phyloP scores from a whole-genome alignment of 768 basidiomycete species.

The Hypholoma sublateritium region DNA sequence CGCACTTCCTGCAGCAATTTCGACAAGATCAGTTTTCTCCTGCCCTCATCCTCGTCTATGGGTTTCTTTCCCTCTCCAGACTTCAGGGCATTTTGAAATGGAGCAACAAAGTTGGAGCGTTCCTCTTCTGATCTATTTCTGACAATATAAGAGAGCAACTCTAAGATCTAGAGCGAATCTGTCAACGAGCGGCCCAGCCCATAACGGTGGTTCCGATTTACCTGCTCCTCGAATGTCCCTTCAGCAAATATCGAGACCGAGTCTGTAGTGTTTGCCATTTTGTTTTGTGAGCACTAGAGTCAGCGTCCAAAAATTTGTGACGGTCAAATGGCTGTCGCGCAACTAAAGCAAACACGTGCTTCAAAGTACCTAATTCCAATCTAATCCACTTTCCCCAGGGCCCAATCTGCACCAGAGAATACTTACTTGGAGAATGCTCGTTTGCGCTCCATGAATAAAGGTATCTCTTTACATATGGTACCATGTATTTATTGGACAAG shows the following conservation, averaged over 20 bases:
- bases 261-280: constrained; percentile 65
- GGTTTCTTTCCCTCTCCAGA: constrained; percentile 51
- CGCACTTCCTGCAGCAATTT: constrained; percentile 63
- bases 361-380: background rate
- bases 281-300: constrained; percentile 24
- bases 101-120: constrained; percentile 56
- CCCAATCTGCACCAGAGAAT: too few relatives aligned
- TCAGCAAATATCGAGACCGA: constrained; percentile 85
- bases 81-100: constrained; percentile 63
- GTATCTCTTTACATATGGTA: too few relatives aligned
- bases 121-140: constrained; percentile 69
- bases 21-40: constrained; percentile 54
- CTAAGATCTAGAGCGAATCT: constrained; percentile 55
- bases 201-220: constrained; percentile 24
- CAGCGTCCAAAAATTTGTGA: constrained; percentile 33
- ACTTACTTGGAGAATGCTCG: too few relatives aligned
- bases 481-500: too few relatives aligned
- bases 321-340: constrained; percentile 27
- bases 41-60: constrained; percentile 51
- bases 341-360: constrained; percentile 34
- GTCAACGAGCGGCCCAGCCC: constrained; percentile 12
- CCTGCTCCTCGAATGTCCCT: constrained; percentile 89
- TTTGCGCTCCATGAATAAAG: too few relatives aligned
- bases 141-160: constrained; percentile 74
- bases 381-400: background rate